Base-by-base conservation (phyloP, 352 stramenopile species). In the Peronospora tabacina region DNA sequence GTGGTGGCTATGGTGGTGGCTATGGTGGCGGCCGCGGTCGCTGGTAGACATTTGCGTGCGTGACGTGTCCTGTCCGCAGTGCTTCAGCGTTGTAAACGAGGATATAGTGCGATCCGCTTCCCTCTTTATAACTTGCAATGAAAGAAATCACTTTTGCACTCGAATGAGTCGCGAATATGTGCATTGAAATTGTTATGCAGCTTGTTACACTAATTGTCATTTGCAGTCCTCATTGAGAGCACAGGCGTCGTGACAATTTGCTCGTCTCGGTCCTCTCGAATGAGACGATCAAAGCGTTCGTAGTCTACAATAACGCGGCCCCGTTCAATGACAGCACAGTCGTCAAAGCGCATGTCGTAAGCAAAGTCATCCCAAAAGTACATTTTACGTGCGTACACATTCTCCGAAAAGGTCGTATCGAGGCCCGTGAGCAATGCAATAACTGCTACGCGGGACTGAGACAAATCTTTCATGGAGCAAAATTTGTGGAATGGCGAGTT, bases 281-380 rank as follows among this genome's bases (percentile, higher is more conserved):
- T 53, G 0, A 88, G 63, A 39, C 44, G 41, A 48, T 89, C 81
- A 35, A 91, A 91, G 19, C 69, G 64, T 7, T 69, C 55, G 45
- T 82, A 91, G 51, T 91, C 76, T 5, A 91, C 71, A 15, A 77
- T 49, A 0, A 91, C 73, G 30, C 61, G 49, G 39, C 88, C 77
- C 15, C 75, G 72, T 49, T 80, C 66, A 29, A 91, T 67, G 28
- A 83, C 52, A n/a, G 79, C 77, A 46, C 86, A 87, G 60, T 91
- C 78, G 9, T 61, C 75, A 44, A 91, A 91, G 42, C 68, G 72
- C 68, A 75, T 81, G 42, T 87, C 70, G 61, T 70, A 88, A 20
- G 72, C 80, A 51, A 91, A 91, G n/a, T 91, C 75, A 41, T 91
- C 74, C 75, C 75, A 91, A 42, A 91, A 91, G 66, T 91, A 91